Evolutionary conservation across 2,329 filamentous ascomycete species (phyloP).

Genomic region (Dendrostoma leiphaemia): DNA sequence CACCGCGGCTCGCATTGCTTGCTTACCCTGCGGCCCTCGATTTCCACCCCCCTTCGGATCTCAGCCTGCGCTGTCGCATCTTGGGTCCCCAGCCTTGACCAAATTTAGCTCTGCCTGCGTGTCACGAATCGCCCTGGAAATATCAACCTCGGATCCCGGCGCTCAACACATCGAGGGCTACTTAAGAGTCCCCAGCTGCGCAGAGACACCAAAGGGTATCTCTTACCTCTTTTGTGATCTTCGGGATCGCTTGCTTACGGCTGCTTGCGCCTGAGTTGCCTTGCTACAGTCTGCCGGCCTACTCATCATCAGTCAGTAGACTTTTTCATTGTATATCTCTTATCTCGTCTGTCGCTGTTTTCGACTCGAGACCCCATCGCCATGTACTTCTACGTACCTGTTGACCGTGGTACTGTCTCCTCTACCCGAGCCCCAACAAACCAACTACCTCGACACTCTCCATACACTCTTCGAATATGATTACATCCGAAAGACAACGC

Average conservation of each 20-base stretch:
- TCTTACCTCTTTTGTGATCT: background rate
- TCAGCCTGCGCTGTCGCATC: background rate
- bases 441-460: no score
- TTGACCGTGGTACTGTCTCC: constrained; percentile 10
- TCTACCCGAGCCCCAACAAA: background rate
- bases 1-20: background rate
- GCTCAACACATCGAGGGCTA: no score
- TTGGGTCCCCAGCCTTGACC: background rate
- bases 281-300: constrained; percentile 6
- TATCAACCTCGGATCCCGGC: background rate
- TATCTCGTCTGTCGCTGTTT: no score
- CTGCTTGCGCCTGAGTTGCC: background rate
- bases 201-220: no score
- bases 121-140: no score
- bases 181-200: no score
- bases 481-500: background rate
- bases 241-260: background rate
- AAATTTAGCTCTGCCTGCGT: background rate
- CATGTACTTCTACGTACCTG: constrained; percentile 18
- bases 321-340: background rate
- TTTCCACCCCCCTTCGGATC: background rate
- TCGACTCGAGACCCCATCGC: background rate
- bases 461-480: no score
- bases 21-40: background rate
- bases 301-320: constrained; percentile 15